Percentiles rank a stretch among this genome's conserved stretches.
Evolutionary conservation across 139 green algal genomes (phyloP).

Genomic region (Chlorella ohadii): DNA sequence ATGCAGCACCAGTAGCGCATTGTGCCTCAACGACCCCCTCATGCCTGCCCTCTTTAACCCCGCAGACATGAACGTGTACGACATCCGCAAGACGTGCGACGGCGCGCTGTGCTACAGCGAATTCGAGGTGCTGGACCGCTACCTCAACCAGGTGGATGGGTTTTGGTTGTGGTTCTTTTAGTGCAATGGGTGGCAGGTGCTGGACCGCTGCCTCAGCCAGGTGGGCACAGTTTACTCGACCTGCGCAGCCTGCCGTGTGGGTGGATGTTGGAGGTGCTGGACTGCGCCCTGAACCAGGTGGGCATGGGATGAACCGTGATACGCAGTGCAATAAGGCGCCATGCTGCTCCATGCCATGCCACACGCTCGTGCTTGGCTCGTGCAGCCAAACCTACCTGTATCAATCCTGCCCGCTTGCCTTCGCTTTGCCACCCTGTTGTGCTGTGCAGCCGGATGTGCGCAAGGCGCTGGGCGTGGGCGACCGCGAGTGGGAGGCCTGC

Average conservation of each 20-base stretch:
- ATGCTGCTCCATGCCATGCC: neutral
- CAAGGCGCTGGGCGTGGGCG: constrained; percentile 70
- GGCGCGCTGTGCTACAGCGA: constrained; percentile 87
- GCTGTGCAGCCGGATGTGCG: constrained; percentile 37
- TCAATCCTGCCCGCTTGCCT: neutral
- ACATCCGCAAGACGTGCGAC: constrained; percentile 86
- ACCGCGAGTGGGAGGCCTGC: constrained; percentile 74
- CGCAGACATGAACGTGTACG: constrained; percentile 84
- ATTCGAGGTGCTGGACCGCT: constrained; percentile 64
- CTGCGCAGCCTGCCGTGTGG: too few species aligned
- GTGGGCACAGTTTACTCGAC: too few species aligned
- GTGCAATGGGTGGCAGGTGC: constrained; percentile 58
- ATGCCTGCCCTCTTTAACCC: neutral
- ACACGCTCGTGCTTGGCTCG: too few species aligned
- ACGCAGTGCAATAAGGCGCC: neutral
- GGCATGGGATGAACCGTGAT: too few species aligned
- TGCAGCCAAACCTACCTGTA: too few species aligned
- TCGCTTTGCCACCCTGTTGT: neutral
- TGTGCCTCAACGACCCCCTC: too few species aligned
- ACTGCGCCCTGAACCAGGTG: constrained; percentile 70
- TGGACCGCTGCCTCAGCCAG: constrained; percentile 73
- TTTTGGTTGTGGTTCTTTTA: neutral
- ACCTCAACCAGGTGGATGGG: constrained; percentile 62
- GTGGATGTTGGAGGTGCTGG: constrained; percentile 58
- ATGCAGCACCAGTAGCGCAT: too few species aligned